Conservation (phyloP, 768 basidiomycete species). For the Mycena belliarum region DNA sequence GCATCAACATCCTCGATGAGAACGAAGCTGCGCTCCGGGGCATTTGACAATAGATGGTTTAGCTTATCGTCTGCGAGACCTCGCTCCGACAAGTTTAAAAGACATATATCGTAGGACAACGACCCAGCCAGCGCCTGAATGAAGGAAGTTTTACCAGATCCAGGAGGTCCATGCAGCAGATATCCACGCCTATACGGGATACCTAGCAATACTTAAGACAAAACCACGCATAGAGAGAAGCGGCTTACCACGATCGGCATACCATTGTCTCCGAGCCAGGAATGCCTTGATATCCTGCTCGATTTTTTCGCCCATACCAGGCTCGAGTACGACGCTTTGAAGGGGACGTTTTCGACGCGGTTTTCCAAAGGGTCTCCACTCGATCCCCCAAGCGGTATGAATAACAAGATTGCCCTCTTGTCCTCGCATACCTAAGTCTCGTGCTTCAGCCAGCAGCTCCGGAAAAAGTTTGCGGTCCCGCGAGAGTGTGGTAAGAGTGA, state of each 20-base stretch:
- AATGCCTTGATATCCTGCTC: constrained; percentile 81
- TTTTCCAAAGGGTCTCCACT: constrained; percentile 95
- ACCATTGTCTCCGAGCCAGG: constrained; percentile 85
- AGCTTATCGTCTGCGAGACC: constrained; percentile 97
- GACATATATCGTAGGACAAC: constrained; percentile 91
- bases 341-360: constrained; percentile 86
- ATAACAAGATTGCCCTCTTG: constrained; percentile 96
- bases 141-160: constrained; percentile 97
- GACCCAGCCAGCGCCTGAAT: constrained; percentile 96
- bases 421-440: constrained; percentile 78
- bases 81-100: constrained; percentile 93
- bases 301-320: constrained; percentile 84
- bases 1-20: constrained; percentile 97
- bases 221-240: not conserved
- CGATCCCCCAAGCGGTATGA: constrained; percentile 94
- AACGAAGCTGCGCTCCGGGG: constrained; percentile 91
- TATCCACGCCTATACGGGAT: constrained; percentile 98
- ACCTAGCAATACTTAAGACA: constrained; percentile 46
- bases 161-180: constrained; percentile 92
- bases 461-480: constrained; percentile 83
- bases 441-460: constrained; percentile 80
- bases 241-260: constrained; percentile 85
- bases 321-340: constrained; percentile 83
- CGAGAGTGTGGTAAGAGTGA: constrained; percentile 90
- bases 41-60: constrained; percentile 89